Conservation (phyloP, 495 filamentous ascomycete genomes). For the Articulospora tetracladia region DNA sequence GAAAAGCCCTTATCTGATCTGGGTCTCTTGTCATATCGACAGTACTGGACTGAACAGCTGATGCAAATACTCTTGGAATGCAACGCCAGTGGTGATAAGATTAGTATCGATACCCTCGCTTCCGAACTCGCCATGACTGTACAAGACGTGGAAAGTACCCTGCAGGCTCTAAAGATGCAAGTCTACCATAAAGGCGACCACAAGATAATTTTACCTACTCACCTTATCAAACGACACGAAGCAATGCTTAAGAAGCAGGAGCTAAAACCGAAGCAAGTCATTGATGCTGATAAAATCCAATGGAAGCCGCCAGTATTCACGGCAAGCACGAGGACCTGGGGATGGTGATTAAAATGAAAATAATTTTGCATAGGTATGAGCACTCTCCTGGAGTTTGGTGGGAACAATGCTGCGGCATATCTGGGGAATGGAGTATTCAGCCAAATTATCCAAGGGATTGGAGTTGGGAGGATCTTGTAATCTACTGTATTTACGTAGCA, state of each 20-base stretch:
- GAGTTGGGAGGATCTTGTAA: too few relatives aligned
- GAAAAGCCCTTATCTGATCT: conserved; percentile 96
- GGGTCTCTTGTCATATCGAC: conserved; percentile 85
- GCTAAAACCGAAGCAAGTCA: conserved; percentile 63
- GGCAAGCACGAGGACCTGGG: conserved; percentile 87
- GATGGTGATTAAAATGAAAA: conserved; percentile 63
- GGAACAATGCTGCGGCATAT: neutral
- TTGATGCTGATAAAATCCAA: conserved; percentile 73
- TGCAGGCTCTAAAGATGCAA: conserved; percentile 91
- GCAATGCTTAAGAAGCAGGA: conserved; percentile 70
- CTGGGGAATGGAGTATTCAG: too few relatives aligned
- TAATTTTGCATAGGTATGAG: too few relatives aligned
- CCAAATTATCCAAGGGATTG: too few relatives aligned
- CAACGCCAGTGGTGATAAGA: conserved; percentile 56
- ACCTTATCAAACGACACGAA: conserved; percentile 57
- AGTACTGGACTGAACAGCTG: conserved; percentile 95
- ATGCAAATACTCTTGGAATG: conserved; percentile 73
- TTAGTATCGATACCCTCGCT: conserved; percentile 79
- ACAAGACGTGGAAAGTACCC: conserved; percentile 87
- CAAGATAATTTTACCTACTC: conserved; percentile 79
- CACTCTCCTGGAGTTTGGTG: neutral
- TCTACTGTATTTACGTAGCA: too few relatives aligned
- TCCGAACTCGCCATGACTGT: conserved; percentile 86
- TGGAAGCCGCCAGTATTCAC: conserved; percentile 98
- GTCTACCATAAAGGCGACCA: conserved; percentile 92